phyloP scores from a whole-genome alignment of 2,329 filamentous ascomycete genomes.

The Colletotrichum sp. region DNA sequence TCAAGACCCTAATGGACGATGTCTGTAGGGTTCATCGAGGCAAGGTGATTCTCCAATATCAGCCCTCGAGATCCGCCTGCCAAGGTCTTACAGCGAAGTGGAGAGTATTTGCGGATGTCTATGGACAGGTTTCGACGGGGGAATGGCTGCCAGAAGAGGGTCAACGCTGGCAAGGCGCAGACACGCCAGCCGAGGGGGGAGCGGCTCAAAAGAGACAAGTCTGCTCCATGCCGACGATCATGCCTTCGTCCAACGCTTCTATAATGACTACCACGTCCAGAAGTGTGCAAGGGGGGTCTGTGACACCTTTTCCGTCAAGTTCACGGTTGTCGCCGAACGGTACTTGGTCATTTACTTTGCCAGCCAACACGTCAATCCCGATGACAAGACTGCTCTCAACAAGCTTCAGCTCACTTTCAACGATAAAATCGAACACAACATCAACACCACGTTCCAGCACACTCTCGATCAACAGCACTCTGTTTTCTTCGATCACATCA shows the following conservation, averaged over 20 bases:
- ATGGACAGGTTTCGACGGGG: neutral
- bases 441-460: neutral
- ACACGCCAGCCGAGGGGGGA: neutral
- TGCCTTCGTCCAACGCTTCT: neutral
- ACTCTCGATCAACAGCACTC: neutral
- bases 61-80: neutral
- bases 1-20: neutral
- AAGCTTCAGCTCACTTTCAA: neutral
- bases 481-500: neutral
- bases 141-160: neutral
- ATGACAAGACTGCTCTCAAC: neutral
- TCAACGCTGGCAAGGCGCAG: neutral
- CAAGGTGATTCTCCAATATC: neutral
- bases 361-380: neutral
- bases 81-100: neutral
- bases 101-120: neutral
- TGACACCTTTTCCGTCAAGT: neutral
- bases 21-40: neutral
- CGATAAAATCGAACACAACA: neutral
- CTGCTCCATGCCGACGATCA: neutral
- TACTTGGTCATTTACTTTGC: neutral
- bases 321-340: neutral
- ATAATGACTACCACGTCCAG: neutral
- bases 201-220: neutral
- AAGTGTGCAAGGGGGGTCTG: neutral